Evolutionary conservation across 768 basidiomycete genomes (phyloP), one percentile per base, ranked within the genome.

Genomic region (Pholiota conissans): DNA sequence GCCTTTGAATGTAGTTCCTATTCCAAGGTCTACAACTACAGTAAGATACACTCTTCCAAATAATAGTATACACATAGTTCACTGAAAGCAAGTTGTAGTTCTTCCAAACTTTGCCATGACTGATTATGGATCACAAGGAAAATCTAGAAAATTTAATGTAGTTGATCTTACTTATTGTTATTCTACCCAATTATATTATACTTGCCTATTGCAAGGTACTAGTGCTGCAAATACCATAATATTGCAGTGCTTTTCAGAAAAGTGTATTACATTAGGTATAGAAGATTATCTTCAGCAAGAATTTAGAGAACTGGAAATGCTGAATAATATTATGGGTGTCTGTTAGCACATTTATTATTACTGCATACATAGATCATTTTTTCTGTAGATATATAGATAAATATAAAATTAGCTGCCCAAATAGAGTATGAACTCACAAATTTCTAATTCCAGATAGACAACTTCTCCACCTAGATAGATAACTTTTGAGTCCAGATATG

Each of bases 281-380:
- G 60, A 59, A 10, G 69, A 71, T 2, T 58, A 55, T 16, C 39
- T 75, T 0, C 34, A 65, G 16, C 70, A 74, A 54, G 72, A 76
- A 52, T 74, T 71, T 30, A 34, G 70, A 7, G 72, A 75, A 32
- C 57, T 76, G 0, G 71, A 78, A 49, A 32, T 76, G 0, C 56
- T 78, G 1, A 69, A 77, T 65, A 63, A 73, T 9, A 69, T 78
- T 1, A 76, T n/a, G n/a, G n/a, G n/a, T n/a, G n/a, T n/a, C n/a
- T n/a, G n/a, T n/a, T n/a, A n/a, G n/a, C n/a, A n/a, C n/a, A n/a
- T n/a, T n/a, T n/a, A n/a, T n/a, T n/a, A n/a, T n/a, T n/a, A n/a
- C n/a, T n/a, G n/a, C n/a, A n/a, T n/a, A n/a, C n/a, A n/a, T n/a
- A n/a, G n/a, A n/a, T n/a, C n/a, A n/a, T n/a, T n/a, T n/a, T n/a